Evolutionary conservation across 179 eudicot species (phyloP).

Genomic region (Vitellaria paradoxa): DNA sequence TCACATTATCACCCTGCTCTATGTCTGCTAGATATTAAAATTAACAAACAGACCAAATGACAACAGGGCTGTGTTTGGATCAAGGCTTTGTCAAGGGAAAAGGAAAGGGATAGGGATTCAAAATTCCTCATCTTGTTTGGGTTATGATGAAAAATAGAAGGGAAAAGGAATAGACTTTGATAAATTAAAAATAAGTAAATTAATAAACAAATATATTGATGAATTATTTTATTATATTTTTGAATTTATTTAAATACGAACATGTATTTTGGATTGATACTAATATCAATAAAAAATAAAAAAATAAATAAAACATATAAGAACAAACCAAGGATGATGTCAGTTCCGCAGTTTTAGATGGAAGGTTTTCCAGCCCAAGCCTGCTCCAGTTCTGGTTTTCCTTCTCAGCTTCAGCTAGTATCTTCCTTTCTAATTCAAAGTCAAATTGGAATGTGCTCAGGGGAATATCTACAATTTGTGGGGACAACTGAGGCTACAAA

Average conservation of each 20-base stretch:
- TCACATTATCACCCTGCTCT: not conserved
- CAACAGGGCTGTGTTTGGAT: no score
- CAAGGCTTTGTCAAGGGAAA: no score
- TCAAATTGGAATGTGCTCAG: conserved; percentile 84
- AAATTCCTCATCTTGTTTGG: no score
- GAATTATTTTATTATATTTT: not conserved
- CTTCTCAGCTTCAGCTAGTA: conserved; percentile 84
- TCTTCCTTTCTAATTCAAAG: conserved; percentile 79
- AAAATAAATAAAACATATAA: not conserved
- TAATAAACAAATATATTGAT: no score
- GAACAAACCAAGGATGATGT: conserved; percentile 33
- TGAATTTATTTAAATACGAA: no score
- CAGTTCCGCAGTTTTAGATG: conserved; percentile 57
- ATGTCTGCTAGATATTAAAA: not conserved
- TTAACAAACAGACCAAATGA: not conserved
- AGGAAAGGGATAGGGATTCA: no score
- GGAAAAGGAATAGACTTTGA: no score
- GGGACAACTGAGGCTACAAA: conserved; percentile 73
- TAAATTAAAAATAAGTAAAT: no score
- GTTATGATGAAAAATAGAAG: no score
- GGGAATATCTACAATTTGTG: conserved; percentile 83
- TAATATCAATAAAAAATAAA: not conserved
- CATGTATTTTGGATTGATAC: not conserved
- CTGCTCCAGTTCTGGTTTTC: conserved; percentile 81
- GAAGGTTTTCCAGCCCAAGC: conserved; percentile 64